A percentile compares a stretch with the other conserved stretches of the same genome.
Conservation (phyloP, 495 filamentous ascomycete genomes). For the Hypoxylon fragiforme region DNA sequence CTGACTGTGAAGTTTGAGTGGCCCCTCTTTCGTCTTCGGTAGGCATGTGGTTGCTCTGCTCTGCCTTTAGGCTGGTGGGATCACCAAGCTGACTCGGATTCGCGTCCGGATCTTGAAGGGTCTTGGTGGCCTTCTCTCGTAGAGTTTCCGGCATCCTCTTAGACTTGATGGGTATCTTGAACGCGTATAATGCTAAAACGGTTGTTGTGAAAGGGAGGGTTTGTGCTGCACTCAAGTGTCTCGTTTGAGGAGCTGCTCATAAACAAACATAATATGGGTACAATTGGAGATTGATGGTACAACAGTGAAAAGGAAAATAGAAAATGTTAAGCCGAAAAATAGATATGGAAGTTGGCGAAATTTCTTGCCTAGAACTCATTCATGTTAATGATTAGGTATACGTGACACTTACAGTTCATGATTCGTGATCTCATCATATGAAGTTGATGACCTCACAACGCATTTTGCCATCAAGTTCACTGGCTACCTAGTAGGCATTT, state of each 20-base stretch:
- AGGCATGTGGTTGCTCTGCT: conserved; percentile 37
- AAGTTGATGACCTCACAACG: conserved; percentile 37
- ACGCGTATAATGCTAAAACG: too few relatives aligned
- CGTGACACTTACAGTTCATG: conserved; percentile 5
- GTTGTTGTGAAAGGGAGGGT: too few relatives aligned
- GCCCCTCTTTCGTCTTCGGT: conserved; percentile 28
- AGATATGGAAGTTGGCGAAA: neutral
- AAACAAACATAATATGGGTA: too few relatives aligned
- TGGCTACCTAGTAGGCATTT: too few relatives aligned
- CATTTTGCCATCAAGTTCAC: neutral
- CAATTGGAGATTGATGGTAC: too few relatives aligned
- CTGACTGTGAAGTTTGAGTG: neutral
- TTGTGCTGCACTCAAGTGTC: too few relatives aligned
- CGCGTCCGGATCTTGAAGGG: conserved; percentile 40
- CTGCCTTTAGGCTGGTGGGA: conserved; percentile 48
- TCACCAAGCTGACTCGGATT: conserved; percentile 51
- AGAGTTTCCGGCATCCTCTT: conserved; percentile 36
- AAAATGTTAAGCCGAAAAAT: neutral
- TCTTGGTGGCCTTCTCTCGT: conserved; percentile 43
- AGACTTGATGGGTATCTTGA: too few relatives aligned
- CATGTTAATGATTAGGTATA: too few relatives aligned
- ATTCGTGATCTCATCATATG: conserved; percentile 30
- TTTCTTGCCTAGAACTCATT: too few relatives aligned
- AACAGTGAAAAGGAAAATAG: too few relatives aligned
- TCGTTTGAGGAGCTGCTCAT: too few relatives aligned